These are phyloP conservation scores for Leccinellum albellum DNA, from an alignment of 768 basidiomycete species.

Conservation along the genomic window DNA sequence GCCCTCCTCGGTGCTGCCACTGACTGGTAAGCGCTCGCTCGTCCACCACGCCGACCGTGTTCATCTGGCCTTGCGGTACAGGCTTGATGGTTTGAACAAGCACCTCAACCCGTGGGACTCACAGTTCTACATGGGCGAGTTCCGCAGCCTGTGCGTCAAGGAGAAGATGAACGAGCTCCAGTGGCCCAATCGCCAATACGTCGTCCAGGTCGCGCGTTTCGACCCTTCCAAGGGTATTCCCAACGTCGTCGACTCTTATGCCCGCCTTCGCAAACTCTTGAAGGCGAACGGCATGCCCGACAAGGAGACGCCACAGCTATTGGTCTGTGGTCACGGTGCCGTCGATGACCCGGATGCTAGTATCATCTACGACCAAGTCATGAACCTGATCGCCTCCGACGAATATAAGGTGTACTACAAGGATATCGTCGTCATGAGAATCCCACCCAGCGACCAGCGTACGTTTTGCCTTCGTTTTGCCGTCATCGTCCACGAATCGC, in stretches of 20 bases:
- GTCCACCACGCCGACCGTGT: constrained; percentile 5
- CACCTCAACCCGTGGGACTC: constrained; percentile 75
- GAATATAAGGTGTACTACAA: constrained; percentile 50
- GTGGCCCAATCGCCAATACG: constrained; percentile 81
- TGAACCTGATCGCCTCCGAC: constrained; percentile 53
- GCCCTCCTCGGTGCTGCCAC: constrained; percentile 79
- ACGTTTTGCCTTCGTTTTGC: constrained; percentile 25
- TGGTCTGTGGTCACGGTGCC: constrained; percentile 87
- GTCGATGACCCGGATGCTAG: constrained; percentile 95
- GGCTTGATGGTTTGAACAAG: constrained; percentile 95
- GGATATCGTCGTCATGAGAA: constrained; percentile 74
- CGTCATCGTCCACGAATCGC: neutral
- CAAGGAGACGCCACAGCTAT: constrained; percentile 64
- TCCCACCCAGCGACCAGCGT: constrained; percentile 85
- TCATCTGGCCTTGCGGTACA: constrained; percentile 22
- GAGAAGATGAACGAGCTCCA: constrained; percentile 78
- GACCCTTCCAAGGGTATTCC: constrained; percentile 86
- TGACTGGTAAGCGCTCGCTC: constrained; percentile 59
- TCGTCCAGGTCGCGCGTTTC: constrained; percentile 92
- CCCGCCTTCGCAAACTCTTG: constrained; percentile 72
- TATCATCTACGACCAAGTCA: constrained; percentile 81
- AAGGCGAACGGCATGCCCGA: constrained; percentile 41
- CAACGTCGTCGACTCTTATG: constrained; percentile 83
- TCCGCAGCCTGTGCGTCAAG: constrained; percentile 69
- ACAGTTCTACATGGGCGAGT: constrained; percentile 88